Base-by-base conservation (phyloP, 75 land plant species). In the Selaginella tamariscina region DNA sequence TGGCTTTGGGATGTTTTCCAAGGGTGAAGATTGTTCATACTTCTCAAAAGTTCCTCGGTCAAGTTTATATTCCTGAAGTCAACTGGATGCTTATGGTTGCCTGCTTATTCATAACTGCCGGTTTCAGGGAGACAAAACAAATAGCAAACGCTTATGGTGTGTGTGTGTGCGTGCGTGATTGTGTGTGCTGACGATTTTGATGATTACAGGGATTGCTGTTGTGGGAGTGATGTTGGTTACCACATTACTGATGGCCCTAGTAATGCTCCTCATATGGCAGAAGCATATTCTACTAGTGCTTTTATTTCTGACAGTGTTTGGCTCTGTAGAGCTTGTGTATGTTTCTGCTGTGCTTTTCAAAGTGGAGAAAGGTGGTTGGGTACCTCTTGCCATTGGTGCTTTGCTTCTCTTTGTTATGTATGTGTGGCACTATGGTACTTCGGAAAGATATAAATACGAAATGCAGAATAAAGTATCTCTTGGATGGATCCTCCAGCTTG, bases 381-480 rank as follows among this genome's bases (percentile, higher is more conserved):
- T 59, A 23, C 62, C 62, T 59, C 62, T 59, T 2, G 62, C 62
- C 8, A 59, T 59, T 59, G 62, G 27, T 2, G 21, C 24, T 21
- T 23, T 59, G 5, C 62, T 59, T 5, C 26, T 59, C 23, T 2
- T 59, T 26, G 26, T 59, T 8, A 59, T 59, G 62, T 59, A 59
- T n/a, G 21, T 21, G 23, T 59, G 62, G 62, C 62, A 59, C 26
- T 59, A 59, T 59, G 62, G 62, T 9, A 59, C 62, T n/a, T 2
- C 62, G 5, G 49, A 39, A 39, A 5, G 49, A 15, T 77, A 77
- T 39, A 69, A 70, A 29, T 79, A 54, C 30, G 84, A 84, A 70
- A 13, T 72, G 32, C 71, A 84, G 29, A 76, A 77, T 64, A 83
- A 74, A 44, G 82, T 84, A 0, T 72, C 80, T 11, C 28, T 72